Conservation (phyloP, 768 basidiomycete species). For the Hirschioporus abietinus region DNA sequence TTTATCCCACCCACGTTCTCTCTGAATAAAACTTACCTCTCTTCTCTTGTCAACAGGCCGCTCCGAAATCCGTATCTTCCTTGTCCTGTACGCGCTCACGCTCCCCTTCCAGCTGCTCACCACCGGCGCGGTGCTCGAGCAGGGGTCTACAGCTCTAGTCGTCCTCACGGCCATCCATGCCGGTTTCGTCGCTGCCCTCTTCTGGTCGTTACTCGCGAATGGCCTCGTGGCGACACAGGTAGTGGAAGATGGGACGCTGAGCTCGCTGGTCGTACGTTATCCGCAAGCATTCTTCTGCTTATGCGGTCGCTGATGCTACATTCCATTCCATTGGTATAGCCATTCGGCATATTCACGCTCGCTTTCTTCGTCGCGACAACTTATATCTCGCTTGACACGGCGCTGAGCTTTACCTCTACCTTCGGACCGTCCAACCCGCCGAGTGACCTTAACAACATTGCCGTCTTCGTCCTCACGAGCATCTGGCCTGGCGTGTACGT, state of each 20-base stretch:
- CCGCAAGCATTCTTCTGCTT: constrained; percentile 1
- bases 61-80: constrained; percentile 63
- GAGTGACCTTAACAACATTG: constrained; percentile 51
- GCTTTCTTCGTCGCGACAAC: constrained; percentile 66
- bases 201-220: constrained; percentile 76
- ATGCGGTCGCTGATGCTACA: background rate
- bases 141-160: constrained; percentile 68
- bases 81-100: constrained; percentile 62
- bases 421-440: constrained; percentile 60
- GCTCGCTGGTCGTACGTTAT: constrained; percentile 54
- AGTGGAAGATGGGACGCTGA: constrained; percentile 85
- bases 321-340: constrained; percentile 40
- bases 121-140: constrained; percentile 71
- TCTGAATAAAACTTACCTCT: background rate
- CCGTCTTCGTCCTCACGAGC: constrained; percentile 76
- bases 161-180: constrained; percentile 76
- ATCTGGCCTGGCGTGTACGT: constrained; percentile 73
- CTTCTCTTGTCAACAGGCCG: constrained; percentile 38
- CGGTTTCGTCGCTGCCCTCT: constrained; percentile 58
- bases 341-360: constrained; percentile 50
- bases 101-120: constrained; percentile 78
- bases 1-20: background rate
- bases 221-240: constrained; percentile 80
- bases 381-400: constrained; percentile 85
- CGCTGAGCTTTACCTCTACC: constrained; percentile 54